These are phyloP conservation scores for Meyerozyma carpophila DNA, from an alignment of 1,139 yeast genomes.

Conservation along the genomic window DNA sequence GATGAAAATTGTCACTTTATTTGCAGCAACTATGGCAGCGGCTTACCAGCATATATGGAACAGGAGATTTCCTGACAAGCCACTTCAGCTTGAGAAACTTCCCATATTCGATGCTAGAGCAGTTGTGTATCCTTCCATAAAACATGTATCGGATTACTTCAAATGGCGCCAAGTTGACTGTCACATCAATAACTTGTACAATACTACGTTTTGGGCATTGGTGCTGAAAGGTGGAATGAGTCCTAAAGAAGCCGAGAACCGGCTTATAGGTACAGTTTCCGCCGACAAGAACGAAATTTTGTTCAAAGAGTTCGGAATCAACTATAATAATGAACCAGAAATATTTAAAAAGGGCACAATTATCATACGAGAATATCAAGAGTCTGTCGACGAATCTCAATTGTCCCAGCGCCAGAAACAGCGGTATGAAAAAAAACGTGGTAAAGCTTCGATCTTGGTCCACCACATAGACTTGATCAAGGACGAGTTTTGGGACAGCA, in stretches of 20 bases:
- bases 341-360: constrained; percentile 84
- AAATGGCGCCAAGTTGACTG: constrained; percentile 98
- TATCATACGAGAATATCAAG: constrained; percentile 48
- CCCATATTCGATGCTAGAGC: constrained; percentile 94
- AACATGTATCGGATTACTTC: constrained; percentile 69
- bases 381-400: constrained; percentile 9
- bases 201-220: constrained; percentile 88
- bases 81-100: constrained; percentile 34
- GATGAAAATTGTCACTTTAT: constrained; percentile 69
- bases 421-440: constrained; percentile 41
- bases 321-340: constrained; percentile 87
- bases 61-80: constrained; percentile 47
- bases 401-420: constrained; percentile 45
- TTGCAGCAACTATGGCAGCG: constrained; percentile 79
- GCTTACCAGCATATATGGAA: constrained; percentile 68
- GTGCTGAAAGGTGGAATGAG: constrained; percentile 66
- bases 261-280: constrained; percentile 68
- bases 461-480: constrained; percentile 56
- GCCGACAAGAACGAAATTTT: constrained; percentile 85
- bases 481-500: constrained; percentile 50
- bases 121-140: constrained; percentile 69
- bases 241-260: constrained; percentile 73
- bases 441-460: constrained; percentile 40
- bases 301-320: constrained; percentile 71
- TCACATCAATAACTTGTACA: constrained; percentile 89